Conservation (phyloP, 2,329 filamentous ascomycete species). For the Podosphaera xanthii region DNA sequence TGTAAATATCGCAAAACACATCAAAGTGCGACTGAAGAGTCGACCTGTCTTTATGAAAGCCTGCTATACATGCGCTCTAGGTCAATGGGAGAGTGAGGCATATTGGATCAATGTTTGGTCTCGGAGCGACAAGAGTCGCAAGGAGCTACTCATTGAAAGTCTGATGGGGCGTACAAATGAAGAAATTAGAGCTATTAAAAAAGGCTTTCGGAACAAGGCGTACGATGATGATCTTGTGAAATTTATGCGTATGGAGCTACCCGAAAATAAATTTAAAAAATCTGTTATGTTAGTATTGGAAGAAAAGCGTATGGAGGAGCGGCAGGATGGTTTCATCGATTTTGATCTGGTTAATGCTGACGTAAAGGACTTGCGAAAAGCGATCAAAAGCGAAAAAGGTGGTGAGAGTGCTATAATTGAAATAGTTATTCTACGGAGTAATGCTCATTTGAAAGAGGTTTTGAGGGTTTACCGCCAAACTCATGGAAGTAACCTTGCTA, state of each 20-base stretch:
- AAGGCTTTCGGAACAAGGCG: conserved; percentile 74
- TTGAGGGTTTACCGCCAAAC: conserved; percentile 51
- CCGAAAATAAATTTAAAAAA: conserved; percentile 87
- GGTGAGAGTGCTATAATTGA: conserved; percentile 74
- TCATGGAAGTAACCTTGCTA: conserved; percentile 62
- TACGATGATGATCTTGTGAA: conserved; percentile 59
- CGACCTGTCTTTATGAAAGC: conserved; percentile 67
- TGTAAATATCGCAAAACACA: conserved; percentile 70
- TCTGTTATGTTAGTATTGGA: conserved; percentile 70
- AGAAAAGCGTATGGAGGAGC: conserved; percentile 61
- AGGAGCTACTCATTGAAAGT: conserved; percentile 78
- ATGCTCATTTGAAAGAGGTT: conserved; percentile 61
- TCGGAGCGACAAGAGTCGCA: conserved; percentile 60
- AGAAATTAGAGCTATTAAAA: conserved; percentile 75
- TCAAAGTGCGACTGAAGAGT: conserved; percentile 53
- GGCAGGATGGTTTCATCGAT: conserved; percentile 2
- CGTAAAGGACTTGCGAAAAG: conserved; percentile 43
- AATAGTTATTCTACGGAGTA: conserved; percentile 60
- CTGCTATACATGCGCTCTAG: conserved; percentile 73
- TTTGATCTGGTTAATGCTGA: conserved; percentile 40
- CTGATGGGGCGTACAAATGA: conserved; percentile 75
- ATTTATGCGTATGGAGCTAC: conserved; percentile 83
- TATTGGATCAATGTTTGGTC: conserved; percentile 99
- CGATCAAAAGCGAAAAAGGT: conserved; percentile 51
- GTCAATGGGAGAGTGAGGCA: conserved; percentile 76